These are phyloP conservation scores for Cryoendolithus antarcticus DNA, from an alignment of 2,329 filamentous ascomycete genomes.

Conservation along the genomic window DNA sequence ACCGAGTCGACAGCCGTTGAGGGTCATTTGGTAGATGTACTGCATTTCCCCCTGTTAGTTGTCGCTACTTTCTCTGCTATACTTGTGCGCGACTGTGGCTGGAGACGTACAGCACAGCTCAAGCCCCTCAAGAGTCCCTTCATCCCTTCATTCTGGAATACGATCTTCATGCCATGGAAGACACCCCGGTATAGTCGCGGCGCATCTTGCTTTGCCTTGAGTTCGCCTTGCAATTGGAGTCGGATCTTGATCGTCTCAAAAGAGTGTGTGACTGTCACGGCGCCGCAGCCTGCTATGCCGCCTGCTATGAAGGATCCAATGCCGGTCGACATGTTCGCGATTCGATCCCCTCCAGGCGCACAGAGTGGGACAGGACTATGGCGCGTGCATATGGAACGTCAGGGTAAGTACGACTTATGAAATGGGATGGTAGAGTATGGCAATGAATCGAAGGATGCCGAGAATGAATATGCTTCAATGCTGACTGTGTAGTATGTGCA, in stretches of 20 bases:
- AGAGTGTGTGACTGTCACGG: conserved; percentile 92
- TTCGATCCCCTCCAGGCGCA: too few relatives aligned
- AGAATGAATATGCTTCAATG: too few relatives aligned
- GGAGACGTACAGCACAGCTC: conserved; percentile 55
- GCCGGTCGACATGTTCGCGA: conserved; percentile 36
- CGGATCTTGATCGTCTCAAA: conserved; percentile 99
- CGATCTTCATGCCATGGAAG: conserved; percentile 80
- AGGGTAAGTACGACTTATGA: too few relatives aligned
- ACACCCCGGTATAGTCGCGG: conserved; percentile 84
- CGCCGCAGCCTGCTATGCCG: conserved; percentile 91
- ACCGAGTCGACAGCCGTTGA: conserved; percentile 91
- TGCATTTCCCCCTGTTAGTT: too few relatives aligned
- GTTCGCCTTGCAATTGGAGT: conserved; percentile 91
- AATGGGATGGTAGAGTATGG: too few relatives aligned
- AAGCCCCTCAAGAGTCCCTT: conserved; percentile 79
- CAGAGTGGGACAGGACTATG: too few relatives aligned
- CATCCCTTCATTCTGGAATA: conserved; percentile 79
- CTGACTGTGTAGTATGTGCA: too few relatives aligned
- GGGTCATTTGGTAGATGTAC: conserved; percentile 91
- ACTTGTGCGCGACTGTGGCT: neutral
- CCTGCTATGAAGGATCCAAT: conserved; percentile 75
- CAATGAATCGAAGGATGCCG: too few relatives aligned
- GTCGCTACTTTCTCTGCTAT: neutral
- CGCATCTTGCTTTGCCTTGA: conserved; percentile 74
- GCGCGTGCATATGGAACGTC: too few relatives aligned